Evolutionary conservation across 164 flowering plant species (phyloP).

Genomic region (Kalanchoe fedtschenkoi): DNA sequence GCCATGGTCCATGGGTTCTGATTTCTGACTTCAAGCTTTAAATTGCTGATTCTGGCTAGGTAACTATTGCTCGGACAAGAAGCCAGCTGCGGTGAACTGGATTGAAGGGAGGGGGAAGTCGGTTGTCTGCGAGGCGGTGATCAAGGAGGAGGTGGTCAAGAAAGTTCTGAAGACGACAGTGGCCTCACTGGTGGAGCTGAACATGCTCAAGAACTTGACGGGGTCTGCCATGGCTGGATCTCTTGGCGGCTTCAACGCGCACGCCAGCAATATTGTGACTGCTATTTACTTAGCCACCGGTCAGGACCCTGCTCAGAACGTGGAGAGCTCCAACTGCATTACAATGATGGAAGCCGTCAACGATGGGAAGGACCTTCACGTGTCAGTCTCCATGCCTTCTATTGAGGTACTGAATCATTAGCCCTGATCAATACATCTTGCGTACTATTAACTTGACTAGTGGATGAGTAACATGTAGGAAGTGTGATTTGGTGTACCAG

Average conservation of each 20-base stretch:
- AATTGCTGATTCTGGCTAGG: conserved; percentile 17
- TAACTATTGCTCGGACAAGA: conserved; percentile 43
- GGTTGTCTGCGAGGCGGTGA: conserved; percentile 47
- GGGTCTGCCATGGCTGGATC: conserved; percentile 67
- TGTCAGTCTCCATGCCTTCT: conserved; percentile 49
- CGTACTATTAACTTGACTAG: too few species aligned
- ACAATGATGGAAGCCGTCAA: conserved; percentile 59
- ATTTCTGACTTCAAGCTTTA: too few species aligned
- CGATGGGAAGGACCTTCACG: conserved; percentile 43
- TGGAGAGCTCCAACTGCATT: conserved; percentile 51
- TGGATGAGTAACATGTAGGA: too few species aligned
- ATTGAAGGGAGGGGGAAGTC: conserved; percentile 58
- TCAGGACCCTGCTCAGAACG: conserved; percentile 55
- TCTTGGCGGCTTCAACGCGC: conserved; percentile 62
- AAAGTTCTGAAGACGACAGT: conserved; percentile 45
- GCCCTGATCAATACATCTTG: too few species aligned
- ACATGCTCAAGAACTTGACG: conserved; percentile 54
- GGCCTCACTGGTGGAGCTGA: conserved; percentile 42
- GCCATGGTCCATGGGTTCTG: not conserved
- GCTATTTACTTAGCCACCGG: conserved; percentile 51
- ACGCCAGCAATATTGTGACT: conserved; percentile 49
- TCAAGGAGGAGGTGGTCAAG: conserved; percentile 38
- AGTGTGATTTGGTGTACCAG: conserved; percentile 20
- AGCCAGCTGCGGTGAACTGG: conserved; percentile 57
- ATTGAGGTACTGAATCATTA: too few species aligned